A percentile compares a stretch with the other conserved stretches of the same genome.
phyloP scores from a whole-genome alignment of 2,329 filamentous ascomycete genomes.

The Moelleriella libera region DNA sequence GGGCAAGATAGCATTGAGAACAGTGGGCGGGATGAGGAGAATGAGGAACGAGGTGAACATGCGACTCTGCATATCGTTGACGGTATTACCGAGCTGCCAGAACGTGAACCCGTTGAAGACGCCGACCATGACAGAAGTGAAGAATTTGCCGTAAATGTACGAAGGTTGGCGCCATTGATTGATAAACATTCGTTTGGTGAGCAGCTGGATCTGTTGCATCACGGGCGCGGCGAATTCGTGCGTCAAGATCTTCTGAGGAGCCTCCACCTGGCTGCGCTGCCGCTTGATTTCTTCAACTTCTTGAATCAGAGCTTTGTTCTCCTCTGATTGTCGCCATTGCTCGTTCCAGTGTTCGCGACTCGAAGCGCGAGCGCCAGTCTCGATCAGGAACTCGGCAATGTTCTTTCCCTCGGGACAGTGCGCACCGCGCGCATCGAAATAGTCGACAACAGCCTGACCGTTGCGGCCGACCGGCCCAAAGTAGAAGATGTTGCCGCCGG shows the following conservation, averaged over 20 bases:
- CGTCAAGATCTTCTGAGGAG: conserved; percentile 9
- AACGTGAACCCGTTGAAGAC: conserved; percentile 75
- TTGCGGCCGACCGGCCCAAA: conserved; percentile 36
- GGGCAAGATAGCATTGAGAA: conserved; percentile 62
- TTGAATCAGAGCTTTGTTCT: conserved; percentile 41
- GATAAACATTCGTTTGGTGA: conserved; percentile 56
- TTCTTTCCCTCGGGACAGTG: conserved; percentile 44
- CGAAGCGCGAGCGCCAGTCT: conserved; percentile 21
- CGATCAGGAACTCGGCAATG: conserved; percentile 34
- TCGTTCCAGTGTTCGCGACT: conserved; percentile 51
- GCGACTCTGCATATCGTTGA: conserved; percentile 60
- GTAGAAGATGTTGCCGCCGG: conserved; percentile 37
- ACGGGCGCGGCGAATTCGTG: conserved; percentile 53
- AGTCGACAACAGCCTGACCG: conserved; percentile 28
- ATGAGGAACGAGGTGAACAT: conserved; percentile 62
- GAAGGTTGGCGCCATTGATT: conserved; percentile 66
- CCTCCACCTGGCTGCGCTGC: conserved; percentile 4
- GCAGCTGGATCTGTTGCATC: conserved; percentile 44
- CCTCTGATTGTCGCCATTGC: conserved; percentile 54
- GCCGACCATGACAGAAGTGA: conserved; percentile 54
- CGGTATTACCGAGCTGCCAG: conserved; percentile 49
- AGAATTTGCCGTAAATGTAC: conserved; percentile 66
- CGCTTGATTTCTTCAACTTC: conserved; percentile 51
- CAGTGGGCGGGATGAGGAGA: conserved; percentile 51
- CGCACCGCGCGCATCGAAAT: conserved; percentile 46